Evolutionary conservation across 306 rosid genomes (phyloP).

Genomic region (Calophaca sinica): DNA sequence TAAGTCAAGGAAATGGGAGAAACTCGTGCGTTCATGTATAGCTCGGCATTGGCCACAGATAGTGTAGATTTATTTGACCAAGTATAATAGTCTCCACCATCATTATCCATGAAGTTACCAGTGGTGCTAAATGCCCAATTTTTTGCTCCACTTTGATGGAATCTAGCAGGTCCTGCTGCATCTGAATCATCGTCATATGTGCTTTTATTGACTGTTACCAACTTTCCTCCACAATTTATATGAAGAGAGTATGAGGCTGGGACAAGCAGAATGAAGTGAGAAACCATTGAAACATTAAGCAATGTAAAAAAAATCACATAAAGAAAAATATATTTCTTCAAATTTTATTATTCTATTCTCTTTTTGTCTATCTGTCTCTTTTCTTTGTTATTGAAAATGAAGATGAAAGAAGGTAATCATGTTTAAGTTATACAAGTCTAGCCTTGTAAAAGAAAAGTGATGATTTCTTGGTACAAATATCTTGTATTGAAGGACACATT

Average conservation of each 20-base stretch:
- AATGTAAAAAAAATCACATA: not conserved
- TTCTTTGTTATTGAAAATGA: too few relatives aligned
- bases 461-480: too few relatives aligned
- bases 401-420: too few relatives aligned
- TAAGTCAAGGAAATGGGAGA: slow-evolving; percentile 73
- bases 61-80: slow-evolving; percentile 29
- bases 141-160: slow-evolving; percentile 8
- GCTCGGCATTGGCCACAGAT: slow-evolving; percentile 43
- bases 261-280: slow-evolving; percentile 16
- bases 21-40: slow-evolving; percentile 70
- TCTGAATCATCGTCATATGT: slow-evolving; percentile 55
- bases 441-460: too few relatives aligned
- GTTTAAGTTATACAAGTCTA: too few relatives aligned
- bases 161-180: slow-evolving; percentile 47
- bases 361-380: too few relatives aligned
- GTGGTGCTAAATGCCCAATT: slow-evolving; percentile 51
- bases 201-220: slow-evolving; percentile 30
- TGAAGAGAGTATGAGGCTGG: slow-evolving; percentile 59
- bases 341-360: too few relatives aligned
- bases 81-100: not conserved
- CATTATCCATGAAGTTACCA: slow-evolving; percentile 45
- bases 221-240: slow-evolving; percentile 71
- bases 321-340: not conserved
- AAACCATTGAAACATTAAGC: not conserved
- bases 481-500: too few relatives aligned